These are phyloP conservation scores for Fusarium pininemorale DNA, from an alignment of 2,329 filamentous ascomycete genomes.

Conservation along the genomic window DNA sequence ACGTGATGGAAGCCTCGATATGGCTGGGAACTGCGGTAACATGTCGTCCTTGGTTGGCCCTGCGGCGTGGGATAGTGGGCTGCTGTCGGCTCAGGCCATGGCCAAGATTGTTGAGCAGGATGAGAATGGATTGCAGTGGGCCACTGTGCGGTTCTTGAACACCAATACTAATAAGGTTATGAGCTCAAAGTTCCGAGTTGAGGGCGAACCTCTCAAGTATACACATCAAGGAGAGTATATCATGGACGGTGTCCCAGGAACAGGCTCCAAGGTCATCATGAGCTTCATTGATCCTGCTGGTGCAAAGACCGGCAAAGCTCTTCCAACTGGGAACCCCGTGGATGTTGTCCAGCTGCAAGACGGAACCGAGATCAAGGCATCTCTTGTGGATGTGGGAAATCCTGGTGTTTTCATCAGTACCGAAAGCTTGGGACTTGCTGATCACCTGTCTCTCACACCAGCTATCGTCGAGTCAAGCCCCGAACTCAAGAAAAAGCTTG, in stretches of 20 bases:
- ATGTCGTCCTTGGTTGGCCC: constrained; percentile 75
- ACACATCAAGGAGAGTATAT: constrained; percentile 59
- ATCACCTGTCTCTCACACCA: constrained; percentile 62
- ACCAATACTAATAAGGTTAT: constrained; percentile 77
- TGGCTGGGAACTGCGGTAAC: constrained; percentile 79
- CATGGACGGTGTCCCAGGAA: constrained; percentile 72
- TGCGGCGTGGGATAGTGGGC: constrained; percentile 45
- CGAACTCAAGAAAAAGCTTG: constrained; percentile 56
- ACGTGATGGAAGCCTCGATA: constrained; percentile 67
- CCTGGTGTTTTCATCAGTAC: constrained; percentile 71
- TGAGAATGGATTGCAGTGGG: constrained; percentile 43
- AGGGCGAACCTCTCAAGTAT: constrained; percentile 47
- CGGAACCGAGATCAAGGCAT: constrained; percentile 55
- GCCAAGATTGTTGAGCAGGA: constrained; percentile 28
- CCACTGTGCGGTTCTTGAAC: constrained; percentile 70
- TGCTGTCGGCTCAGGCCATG: constrained; percentile 30
- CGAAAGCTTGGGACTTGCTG: constrained; percentile 56
- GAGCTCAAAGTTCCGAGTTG: constrained; percentile 63
- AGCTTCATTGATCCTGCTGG: constrained; percentile 71
- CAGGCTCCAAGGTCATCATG: constrained; percentile 64
- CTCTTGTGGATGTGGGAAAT: constrained; percentile 71
- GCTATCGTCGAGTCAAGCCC: constrained; percentile 60
- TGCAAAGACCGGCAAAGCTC: constrained; percentile 65
- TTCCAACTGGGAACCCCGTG: constrained; percentile 61
- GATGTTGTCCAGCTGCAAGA: constrained; percentile 57